Conservation (phyloP, 257 asterid species). For the Ehretia macrophylla region DNA sequence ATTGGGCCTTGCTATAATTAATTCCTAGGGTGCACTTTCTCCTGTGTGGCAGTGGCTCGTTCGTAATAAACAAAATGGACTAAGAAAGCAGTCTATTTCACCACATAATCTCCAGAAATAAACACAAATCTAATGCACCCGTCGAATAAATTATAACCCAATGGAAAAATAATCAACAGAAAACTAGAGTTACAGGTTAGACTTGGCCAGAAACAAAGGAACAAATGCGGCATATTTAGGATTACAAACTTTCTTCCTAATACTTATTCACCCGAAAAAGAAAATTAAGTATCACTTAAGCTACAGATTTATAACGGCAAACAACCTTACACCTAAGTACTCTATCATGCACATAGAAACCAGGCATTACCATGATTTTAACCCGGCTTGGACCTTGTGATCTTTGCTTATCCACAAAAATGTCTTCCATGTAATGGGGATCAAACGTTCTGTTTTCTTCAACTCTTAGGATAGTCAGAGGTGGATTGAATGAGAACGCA, state of each 20-base stretch:
- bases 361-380: conserved; percentile 89
- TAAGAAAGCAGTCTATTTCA: too few relatives aligned
- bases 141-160: too few relatives aligned
- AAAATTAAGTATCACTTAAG: conserved; percentile 10
- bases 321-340: conserved; percentile 80
- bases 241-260: too few relatives aligned
- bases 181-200: conserved; percentile 12
- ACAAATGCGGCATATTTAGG: not conserved
- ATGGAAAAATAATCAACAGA: conserved; percentile 4
- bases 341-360: conserved; percentile 75
- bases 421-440: conserved; percentile 69
- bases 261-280: too few relatives aligned
- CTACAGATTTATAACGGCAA: conserved; percentile 61
- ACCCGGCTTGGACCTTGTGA: conserved; percentile 51
- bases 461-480: conserved; percentile 54
- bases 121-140: too few relatives aligned
- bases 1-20: too few relatives aligned
- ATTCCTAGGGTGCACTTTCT: too few relatives aligned
- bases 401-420: conserved; percentile 50
- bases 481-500: conserved; percentile 64
- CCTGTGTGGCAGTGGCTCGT: too few relatives aligned
- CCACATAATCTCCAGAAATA: too few relatives aligned
- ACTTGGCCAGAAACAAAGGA: not conserved
- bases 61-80: too few relatives aligned
- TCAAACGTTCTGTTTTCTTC: conserved; percentile 60